A percentile compares a stretch with the other conserved stretches of the same genome.
These are phyloP conservation scores for Coemansia erecta DNA, from an alignment of 192 early-diverging fungal species.

Conservation along the genomic window DNA sequence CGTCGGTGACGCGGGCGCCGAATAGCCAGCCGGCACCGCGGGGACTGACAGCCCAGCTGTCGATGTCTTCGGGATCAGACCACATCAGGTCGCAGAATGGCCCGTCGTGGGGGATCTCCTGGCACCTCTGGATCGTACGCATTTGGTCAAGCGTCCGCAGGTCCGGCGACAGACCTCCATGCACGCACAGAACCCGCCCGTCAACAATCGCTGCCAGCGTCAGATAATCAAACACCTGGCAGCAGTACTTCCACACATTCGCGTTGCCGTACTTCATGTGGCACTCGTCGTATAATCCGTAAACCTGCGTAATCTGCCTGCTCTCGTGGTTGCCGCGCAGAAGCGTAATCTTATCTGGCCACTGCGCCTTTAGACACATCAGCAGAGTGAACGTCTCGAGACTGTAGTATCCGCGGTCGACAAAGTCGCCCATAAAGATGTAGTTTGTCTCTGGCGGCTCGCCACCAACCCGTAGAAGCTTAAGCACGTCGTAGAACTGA, in stretches of 20 bases:
- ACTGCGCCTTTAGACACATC: constrained; percentile 92
- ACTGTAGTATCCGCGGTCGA: constrained; percentile 97
- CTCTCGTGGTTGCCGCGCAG: constrained; percentile 97
- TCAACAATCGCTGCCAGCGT: constrained; percentile 89
- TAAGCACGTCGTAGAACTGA: constrained; percentile 95
- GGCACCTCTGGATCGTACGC: constrained; percentile 88
- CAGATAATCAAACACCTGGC: constrained; percentile 93
- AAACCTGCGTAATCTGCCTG: constrained; percentile 95
- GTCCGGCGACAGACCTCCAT: constrained; percentile 93
- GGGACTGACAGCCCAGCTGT: constrained; percentile 94
- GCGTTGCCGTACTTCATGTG: constrained; percentile 83
- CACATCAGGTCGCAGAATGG: constrained; percentile 53
- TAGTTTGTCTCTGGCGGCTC: constrained; percentile 93
- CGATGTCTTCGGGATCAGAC: constrained; percentile 61
- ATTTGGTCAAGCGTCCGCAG: constrained; percentile 95
- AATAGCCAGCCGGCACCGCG: constrained; percentile 98
- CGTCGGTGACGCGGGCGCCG: constrained; percentile 92
- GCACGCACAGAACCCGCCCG: constrained; percentile 88
- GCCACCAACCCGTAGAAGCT: constrained; percentile 93
- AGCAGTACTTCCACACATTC: constrained; percentile 92
- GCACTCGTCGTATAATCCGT: constrained; percentile 95
- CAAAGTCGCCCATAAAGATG: constrained; percentile 99
- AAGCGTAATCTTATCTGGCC: constrained; percentile 94
- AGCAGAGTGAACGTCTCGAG: constrained; percentile 94
- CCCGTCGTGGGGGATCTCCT: constrained; percentile 57